Base-by-base conservation (phyloP, 1,284 basidiomycete genomes). In the Heliocybe sulcata region DNA sequence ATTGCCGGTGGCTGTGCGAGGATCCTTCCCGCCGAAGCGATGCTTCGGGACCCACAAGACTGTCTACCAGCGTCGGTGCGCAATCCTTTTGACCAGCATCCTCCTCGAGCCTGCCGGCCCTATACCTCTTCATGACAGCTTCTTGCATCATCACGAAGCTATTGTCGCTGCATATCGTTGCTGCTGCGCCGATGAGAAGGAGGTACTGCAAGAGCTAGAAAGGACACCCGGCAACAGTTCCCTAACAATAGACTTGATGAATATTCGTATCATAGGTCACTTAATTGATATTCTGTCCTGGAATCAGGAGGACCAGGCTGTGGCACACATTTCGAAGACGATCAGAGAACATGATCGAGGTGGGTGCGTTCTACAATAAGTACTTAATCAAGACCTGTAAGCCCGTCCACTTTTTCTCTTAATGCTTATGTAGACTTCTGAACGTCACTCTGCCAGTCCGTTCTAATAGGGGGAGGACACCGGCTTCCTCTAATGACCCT, bases 401-500 rank as follows among this genome's bases (percentile, higher is more conserved):
- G 4, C 16, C 38, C n/a, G 6, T 42, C 38, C n/a, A 4, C n/a
- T 16, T 42, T 54, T 3, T 6, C 12, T 20, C 16, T 42, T 42
- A 4, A n/a, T 8, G 8, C n/a, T 6, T 35, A 16, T 35, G 9
- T 9, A 9, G n/a, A 31, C 12, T 42, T 42, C 6, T 3, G 16
- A n/a, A 9, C 16, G n/a, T 42, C 16, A n/a, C n/a, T 42, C n/a
- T 31, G n/a, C 33, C 49, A 55, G 49, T 55, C 54, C 31, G 54
- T 35, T 8, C 9, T 14, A 12, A 19, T 4, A 55, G 45, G 49
- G 20, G 54, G 12, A 35, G n/a, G 23, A 55, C 54, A 14, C 54
- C 50, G 2, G 27, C 29, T 11, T 50, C 54, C 3, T 55, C 54
- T 25, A 12, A 12, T 8, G 4, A 49, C n/a, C 6, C 8, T n/a